Evolutionary conservation across 169 alveolate genomes (phyloP), one percentile per base, ranked within the genome.

Genomic region (Pseudocohnilembus persalinus): DNA sequence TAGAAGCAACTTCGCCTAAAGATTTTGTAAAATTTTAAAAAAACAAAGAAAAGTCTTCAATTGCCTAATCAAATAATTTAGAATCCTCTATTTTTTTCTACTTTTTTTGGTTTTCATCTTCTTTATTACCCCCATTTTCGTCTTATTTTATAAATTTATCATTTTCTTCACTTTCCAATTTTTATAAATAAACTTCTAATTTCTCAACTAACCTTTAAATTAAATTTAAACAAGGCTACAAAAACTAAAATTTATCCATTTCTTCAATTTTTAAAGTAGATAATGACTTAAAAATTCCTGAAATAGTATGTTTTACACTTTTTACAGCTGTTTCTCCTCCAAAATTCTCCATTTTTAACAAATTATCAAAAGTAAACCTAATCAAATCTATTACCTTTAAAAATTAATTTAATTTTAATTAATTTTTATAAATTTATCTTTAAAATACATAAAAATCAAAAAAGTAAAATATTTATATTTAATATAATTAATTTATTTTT

Each of bases 11-110:
- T 74, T 82, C 87, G 27, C 72, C 64, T 24, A 82, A 35, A 0
- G 29, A 31, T 73, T 86, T 79, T 31, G 87, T 83, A 0, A 86
- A 28, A 6, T 73, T 74, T 24, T 76, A 78, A 81, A 74, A 86
- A 32, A 80, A 86, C 6, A 1, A 11, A 0, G 77, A 79, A 31
- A 68, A 86, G 28, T 74, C 49, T 74, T 80, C 90, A 75, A 82
- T 31, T 0, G 82, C 30, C 64, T 73, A 34, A 86, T 86, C 90
- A 63, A 68, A 82, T 0, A 73, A 74, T 32, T 63, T 11, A 0
- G 31, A 49, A 29, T 80, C 49, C 27, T 77, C 74, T 24, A 32
- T 77, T 31, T 32, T 72, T 34, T 77, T 77, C 63, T 32, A 11
- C 33, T 77, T 31, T 1, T 79, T 33, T 0, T 29, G 27, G 0